These are phyloP conservation scores for Suillus subluteus DNA, from an alignment of 768 basidiomycete species.

Conservation along the genomic window DNA sequence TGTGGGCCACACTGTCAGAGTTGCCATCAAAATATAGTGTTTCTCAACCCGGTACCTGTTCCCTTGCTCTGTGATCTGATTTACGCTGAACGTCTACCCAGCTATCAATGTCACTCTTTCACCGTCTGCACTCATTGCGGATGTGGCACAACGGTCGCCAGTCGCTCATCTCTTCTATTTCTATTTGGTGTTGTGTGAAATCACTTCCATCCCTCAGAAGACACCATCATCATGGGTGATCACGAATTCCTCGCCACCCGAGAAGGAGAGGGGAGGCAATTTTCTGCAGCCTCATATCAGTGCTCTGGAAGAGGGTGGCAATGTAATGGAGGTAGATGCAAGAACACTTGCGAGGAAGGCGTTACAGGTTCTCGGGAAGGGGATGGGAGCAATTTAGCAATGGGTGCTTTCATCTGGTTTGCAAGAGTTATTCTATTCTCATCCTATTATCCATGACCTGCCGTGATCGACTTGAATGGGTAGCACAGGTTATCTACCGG, in stretches of 20 bases:
- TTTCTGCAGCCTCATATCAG: constrained; percentile 24
- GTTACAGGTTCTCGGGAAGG: constrained; percentile 69
- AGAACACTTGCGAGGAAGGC: constrained; percentile 67
- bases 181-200: constrained; percentile 77
- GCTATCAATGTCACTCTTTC: constrained; percentile 48
- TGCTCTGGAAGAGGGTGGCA: constrained; percentile 21
- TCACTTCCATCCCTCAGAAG: constrained; percentile 71
- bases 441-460: neutral
- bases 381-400: constrained; percentile 56
- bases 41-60: constrained; percentile 59
- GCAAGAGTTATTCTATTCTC: neutral
- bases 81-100: constrained; percentile 9
- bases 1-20: constrained; percentile 78
- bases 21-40: constrained; percentile 56
- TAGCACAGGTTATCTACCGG: neutral
- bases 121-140: constrained; percentile 61
- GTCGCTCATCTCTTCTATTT: constrained; percentile 89
- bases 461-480: neutral
- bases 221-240: constrained; percentile 70
- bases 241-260: constrained; percentile 13
- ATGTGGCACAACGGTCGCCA: constrained; percentile 74
- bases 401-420: neutral
- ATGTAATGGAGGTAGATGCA: constrained; percentile 62
- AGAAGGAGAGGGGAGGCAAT: constrained; percentile 18
- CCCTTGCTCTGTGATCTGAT: neutral